These are phyloP conservation scores for Globisporangium canariense DNA, from an alignment of 352 stramenopile genomes.

Conservation along the genomic window DNA sequence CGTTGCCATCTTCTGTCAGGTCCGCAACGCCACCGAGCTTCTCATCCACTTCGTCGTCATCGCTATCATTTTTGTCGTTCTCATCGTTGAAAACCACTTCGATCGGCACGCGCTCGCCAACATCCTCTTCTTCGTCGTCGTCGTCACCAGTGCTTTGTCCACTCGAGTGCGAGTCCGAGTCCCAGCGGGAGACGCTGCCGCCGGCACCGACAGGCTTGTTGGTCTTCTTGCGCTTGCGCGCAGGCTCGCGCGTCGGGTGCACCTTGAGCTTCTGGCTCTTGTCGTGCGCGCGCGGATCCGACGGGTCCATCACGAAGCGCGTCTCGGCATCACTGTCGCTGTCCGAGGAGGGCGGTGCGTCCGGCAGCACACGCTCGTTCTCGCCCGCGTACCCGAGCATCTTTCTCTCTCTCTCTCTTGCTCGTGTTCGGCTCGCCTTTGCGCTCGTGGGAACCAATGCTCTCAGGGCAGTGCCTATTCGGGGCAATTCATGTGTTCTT, in stretches of 20 bases:
- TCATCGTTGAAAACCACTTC: slow-evolving; percentile 19
- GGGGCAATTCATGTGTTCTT: slow-evolving; percentile 6
- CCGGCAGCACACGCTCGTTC: slow-evolving; percentile 27
- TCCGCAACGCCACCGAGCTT: slow-evolving; percentile 23
- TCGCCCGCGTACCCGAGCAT: slow-evolving; percentile 37
- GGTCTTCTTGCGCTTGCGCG: slow-evolving; percentile 20
- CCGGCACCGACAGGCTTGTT: slow-evolving; percentile 7
- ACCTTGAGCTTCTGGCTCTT: slow-evolving; percentile 26
- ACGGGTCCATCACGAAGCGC: slow-evolving; percentile 71
- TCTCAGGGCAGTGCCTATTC: slow-evolving; percentile 13
- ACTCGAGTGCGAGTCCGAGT: slow-evolving; percentile 45
- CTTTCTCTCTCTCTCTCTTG: not conserved
- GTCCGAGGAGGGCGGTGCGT: slow-evolving; percentile 25
- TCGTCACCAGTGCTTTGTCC: slow-evolving; percentile 6
- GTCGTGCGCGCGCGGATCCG: slow-evolving; percentile 63
- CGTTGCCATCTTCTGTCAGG: slow-evolving; percentile 17
- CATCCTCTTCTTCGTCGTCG: slow-evolving; percentile 31
- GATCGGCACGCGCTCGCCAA: slow-evolving; percentile 40
- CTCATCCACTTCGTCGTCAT: slow-evolving; percentile 20
- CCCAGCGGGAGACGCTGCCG: slow-evolving; percentile 41
- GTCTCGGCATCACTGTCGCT: slow-evolving; percentile 45
- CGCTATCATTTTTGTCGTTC: slow-evolving; percentile 6
- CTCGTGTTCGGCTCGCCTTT: not conserved
- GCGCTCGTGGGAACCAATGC: slow-evolving; percentile 15
- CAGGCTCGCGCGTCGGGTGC: slow-evolving; percentile 26